Evolutionary conservation across 1,284 basidiomycete species (phyloP), one percentile per base, ranked within the genome.

Genomic region (Singerocomus rubriflavus): DNA sequence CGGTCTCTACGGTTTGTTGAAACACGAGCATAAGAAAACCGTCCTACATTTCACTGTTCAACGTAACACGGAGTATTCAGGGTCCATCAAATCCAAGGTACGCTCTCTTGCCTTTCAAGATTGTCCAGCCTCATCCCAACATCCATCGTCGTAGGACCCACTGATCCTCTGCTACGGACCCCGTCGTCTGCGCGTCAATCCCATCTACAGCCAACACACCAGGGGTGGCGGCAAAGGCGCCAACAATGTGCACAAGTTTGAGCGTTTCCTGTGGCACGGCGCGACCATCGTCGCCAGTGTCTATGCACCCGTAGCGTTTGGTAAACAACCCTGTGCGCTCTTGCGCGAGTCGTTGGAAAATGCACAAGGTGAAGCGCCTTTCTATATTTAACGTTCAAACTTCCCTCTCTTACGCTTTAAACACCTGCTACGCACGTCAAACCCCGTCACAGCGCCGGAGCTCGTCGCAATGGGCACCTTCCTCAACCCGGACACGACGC

Each of bases 211-310:
- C 57, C 93, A 98, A 63, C 93, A 95, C 63, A 87, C 89, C 5
- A 83, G 88, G 17, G 93, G 93, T 10, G 92, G 93, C 8, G 90
- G 89, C 6, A 91, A 88, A 64, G 93, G 93, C 8, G 76, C 84
- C 36, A 99, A 99, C 75, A 98, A 98, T 59, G 93, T 97, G 2
- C 95, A 99, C 79, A 99, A 98, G 66, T 97, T 91, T 52, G 93
- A 98, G 70, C 82, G 91, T n/a, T 99, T 86, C 72, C 75, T 99
- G 26, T 82, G 89, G 35, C 92, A 91, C 59, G 88, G 91, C 2
- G 73, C 75, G 31, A 92, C 93, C 1, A 81, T 77, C 44, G 87
- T 97, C 16, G 92, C 88, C 1, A 96, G 93, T 3, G 82, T 87
- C 1, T 98, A 93, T 64, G 92, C 88, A 4, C 94, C 96, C 0